Conservation (phyloP, 1,139 yeast species). For the Geotrichum candidum region DNA sequence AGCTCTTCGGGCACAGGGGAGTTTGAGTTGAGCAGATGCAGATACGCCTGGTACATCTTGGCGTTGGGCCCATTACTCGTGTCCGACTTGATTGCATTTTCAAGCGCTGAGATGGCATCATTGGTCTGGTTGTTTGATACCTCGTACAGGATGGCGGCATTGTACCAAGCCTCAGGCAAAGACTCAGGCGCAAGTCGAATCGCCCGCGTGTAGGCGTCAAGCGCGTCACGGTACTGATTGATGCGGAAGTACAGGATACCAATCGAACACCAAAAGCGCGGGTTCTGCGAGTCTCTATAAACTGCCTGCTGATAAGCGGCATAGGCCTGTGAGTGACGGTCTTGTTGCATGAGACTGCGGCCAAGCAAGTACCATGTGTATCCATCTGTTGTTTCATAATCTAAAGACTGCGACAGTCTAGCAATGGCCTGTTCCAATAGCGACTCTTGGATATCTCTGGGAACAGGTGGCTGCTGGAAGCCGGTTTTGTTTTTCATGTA, state of each 20-base stretch:
- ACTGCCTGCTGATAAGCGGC: constrained; percentile 99
- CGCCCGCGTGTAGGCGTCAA: constrained; percentile 95
- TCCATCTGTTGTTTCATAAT: constrained; percentile 84
- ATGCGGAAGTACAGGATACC: constrained; percentile 95
- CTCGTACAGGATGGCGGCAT: constrained; percentile 91
- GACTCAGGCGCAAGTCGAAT: constrained; percentile 88
- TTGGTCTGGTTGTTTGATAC: constrained; percentile 92
- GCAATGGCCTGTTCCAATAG: constrained; percentile 67
- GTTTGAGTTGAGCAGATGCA: constrained; percentile 29
- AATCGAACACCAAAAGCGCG: constrained; percentile 98
- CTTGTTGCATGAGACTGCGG: constrained; percentile 91
- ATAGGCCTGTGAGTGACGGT: constrained; percentile 91
- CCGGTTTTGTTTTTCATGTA: constrained; percentile 1
- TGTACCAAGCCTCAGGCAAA: constrained; percentile 94
- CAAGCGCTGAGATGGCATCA: constrained; percentile 94
- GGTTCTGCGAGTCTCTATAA: constrained; percentile 89
- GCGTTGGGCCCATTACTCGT: constrained; percentile 63
- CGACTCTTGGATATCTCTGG: neutral
- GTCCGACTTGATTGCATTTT: constrained; percentile 91
- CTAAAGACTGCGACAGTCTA: constrained; percentile 77
- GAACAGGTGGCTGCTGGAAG: neutral
- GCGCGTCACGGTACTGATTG: constrained; percentile 90
- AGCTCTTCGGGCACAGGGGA: constrained; percentile 9
- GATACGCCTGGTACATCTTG: constrained; percentile 76
- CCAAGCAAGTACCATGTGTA: constrained; percentile 97